Evolutionary conservation across 2,329 filamentous ascomycete species (phyloP).

Genomic region (Colletotrichum spaethianum): DNA sequence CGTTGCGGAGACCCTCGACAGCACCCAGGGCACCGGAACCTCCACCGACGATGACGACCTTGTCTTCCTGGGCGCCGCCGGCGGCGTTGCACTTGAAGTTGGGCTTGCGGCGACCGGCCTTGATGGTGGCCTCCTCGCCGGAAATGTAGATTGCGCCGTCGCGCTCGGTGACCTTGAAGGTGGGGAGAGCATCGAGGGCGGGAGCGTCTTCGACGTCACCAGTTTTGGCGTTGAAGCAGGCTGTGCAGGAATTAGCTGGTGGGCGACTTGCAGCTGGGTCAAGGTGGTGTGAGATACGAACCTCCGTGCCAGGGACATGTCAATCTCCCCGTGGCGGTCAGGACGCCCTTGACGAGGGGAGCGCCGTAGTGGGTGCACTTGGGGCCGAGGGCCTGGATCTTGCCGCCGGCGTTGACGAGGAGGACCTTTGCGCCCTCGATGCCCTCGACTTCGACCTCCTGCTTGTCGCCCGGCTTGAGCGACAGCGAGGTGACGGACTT

Average conservation of each 20-base stretch:
- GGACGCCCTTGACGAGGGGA: conserved; percentile 86
- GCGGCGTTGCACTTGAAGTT: conserved; percentile 78
- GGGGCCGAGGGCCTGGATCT: conserved; percentile 83
- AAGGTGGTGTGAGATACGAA: conserved; percentile 55
- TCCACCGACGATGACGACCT: conserved; percentile 88
- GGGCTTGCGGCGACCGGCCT: conserved; percentile 79
- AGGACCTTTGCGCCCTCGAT: conserved; percentile 89
- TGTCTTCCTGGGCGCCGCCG: conserved; percentile 65
- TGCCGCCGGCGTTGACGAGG: conserved; percentile 82
- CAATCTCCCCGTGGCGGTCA: conserved; percentile 85
- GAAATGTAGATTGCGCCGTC: conserved; percentile 88
- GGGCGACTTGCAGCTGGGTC: no score
- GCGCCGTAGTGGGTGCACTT: conserved; percentile 96
- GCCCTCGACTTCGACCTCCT: conserved; percentile 92
- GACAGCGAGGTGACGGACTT: conserved; percentile 83
- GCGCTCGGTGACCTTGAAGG: conserved; percentile 85
- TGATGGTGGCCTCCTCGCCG: conserved; percentile 84
- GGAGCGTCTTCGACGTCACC: conserved; percentile 97
- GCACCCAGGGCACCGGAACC: conserved; percentile 88
- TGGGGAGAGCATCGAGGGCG: conserved; percentile 86
- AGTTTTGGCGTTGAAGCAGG: conserved; percentile 91
- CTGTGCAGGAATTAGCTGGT: conserved; percentile 58
- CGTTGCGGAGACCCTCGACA: conserved; percentile 85
- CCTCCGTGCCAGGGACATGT: conserved; percentile 98
- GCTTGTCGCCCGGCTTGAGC: conserved; percentile 85